Conservation (phyloP, 1,284 basidiomycete species). For the Naganishia liquefaciens region DNA sequence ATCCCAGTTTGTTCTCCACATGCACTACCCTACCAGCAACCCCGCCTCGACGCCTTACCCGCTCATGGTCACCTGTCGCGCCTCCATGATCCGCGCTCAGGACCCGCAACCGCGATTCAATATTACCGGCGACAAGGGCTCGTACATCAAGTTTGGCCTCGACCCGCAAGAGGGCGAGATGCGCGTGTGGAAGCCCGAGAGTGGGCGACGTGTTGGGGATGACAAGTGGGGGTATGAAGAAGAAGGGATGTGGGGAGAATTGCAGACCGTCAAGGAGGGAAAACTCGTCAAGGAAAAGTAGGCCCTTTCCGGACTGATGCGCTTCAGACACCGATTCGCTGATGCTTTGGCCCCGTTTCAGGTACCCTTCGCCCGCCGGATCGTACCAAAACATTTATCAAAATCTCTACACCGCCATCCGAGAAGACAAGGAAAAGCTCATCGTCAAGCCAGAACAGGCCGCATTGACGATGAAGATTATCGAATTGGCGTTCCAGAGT, state of each 20-base stretch:
- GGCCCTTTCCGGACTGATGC: background rate
- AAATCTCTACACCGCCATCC: slow-evolving; percentile 66
- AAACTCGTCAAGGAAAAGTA: slow-evolving; percentile 20
- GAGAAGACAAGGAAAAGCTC: slow-evolving; percentile 55
- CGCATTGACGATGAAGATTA: slow-evolving; percentile 67
- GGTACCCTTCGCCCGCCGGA: slow-evolving; percentile 60
- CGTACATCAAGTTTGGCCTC: slow-evolving; percentile 72
- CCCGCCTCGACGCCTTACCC: slow-evolving; percentile 56
- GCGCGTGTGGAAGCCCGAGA: slow-evolving; percentile 33
- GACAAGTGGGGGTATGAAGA: slow-evolving; percentile 32
- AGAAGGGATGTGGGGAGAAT: slow-evolving; percentile 28
- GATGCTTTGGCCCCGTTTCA: background rate
- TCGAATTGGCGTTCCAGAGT: slow-evolving; percentile 69
- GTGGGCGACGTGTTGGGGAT: slow-evolving; percentile 27
- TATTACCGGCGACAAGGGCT: slow-evolving; percentile 63
- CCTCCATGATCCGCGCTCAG: slow-evolving; percentile 67
- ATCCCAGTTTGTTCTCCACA: slow-evolving; percentile 65
- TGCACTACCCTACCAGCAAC: slow-evolving; percentile 61
- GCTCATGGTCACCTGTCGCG: slow-evolving; percentile 68
- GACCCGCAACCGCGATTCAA: slow-evolving; percentile 66
- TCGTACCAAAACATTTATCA: slow-evolving; percentile 65
- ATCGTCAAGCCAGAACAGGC: slow-evolving; percentile 71
- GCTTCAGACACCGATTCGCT: background rate
- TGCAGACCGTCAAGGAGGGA: slow-evolving; percentile 31
- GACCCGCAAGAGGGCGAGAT: slow-evolving; percentile 72